A percentile compares a stretch with the other conserved stretches of the same genome.
Conservation (phyloP, 495 filamentous ascomycete species). For the Penicillium dipodomyicola region DNA sequence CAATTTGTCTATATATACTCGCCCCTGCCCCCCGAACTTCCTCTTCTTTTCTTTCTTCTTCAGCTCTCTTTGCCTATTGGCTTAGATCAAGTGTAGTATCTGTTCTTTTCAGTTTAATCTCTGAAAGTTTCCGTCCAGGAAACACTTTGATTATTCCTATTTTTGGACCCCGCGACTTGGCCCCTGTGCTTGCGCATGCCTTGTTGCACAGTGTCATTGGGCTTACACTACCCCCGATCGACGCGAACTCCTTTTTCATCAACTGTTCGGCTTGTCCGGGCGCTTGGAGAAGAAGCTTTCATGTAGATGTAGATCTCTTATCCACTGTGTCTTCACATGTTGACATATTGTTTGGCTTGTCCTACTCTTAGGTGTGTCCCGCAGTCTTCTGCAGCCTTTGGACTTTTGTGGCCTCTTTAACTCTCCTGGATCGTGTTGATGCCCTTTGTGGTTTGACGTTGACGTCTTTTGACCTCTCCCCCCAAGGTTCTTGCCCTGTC, state of each 20-base stretch:
- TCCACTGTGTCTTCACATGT: too few relatives aligned
- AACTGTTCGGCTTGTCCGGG: constrained; percentile 54
- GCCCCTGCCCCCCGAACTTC: constrained; percentile 17
- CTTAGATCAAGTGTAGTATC: constrained; percentile 97
- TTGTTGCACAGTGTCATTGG: constrained; percentile 74
- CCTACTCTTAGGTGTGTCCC: neutral
- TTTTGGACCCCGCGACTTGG: constrained; percentile 57
- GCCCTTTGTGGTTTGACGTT: too few relatives aligned
- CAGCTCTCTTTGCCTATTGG: constrained; percentile 53
- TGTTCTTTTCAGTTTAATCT: constrained; percentile 96
- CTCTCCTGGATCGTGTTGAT: too few relatives aligned
- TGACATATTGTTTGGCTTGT: neutral
- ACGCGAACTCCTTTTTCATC: constrained; percentile 74
- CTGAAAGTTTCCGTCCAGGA: constrained; percentile 57
- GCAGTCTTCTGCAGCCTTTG: too few relatives aligned
- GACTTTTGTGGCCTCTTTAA: too few relatives aligned
- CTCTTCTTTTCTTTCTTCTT: constrained; percentile 43
- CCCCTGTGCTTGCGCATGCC: constrained; percentile 85
- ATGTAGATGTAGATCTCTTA: too few relatives aligned
- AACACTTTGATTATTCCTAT: constrained; percentile 83
- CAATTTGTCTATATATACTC: constrained; percentile 26
- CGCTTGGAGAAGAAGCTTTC: constrained; percentile 62
- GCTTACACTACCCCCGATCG: constrained; percentile 85
- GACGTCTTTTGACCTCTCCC: too few relatives aligned
- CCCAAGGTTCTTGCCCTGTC: neutral